These are phyloP conservation scores for Fraxinus quadrangulata DNA, from an alignment of 257 asterid genomes.

Conservation along the genomic window DNA sequence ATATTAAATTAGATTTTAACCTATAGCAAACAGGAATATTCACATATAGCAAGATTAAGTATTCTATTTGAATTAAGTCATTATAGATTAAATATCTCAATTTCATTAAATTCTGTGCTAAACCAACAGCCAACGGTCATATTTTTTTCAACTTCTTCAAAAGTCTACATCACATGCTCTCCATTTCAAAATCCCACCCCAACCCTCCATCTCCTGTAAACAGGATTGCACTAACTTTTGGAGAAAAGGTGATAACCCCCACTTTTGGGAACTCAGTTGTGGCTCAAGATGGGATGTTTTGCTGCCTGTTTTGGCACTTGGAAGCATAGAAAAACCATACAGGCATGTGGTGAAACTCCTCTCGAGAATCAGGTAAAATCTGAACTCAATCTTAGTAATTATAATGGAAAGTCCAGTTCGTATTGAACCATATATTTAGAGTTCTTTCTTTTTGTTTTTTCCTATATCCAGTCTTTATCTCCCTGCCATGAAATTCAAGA, in stretches of 20 bases:
- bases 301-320: conserved; percentile 37
- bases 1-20: no score
- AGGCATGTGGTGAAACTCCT: conserved; percentile 1
- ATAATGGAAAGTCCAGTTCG: not conserved
- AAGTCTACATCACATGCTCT: not conserved
- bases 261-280: not conserved
- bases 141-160: conserved; percentile 25
- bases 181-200: not conserved
- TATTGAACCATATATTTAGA: not conserved
- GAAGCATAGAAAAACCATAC: conserved; percentile 23
- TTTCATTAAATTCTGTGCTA: conserved; percentile 25
- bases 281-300: conserved; percentile 45
- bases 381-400: not conserved
- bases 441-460: not conserved
- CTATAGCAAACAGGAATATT: no score
- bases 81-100: not conserved
- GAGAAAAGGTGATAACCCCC: not conserved
- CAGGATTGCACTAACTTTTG: not conserved
- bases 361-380: conserved; percentile 14
- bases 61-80: not conserved
- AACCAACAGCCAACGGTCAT: conserved; percentile 44
- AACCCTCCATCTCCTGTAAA: conserved; percentile 1
- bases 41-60: no score
- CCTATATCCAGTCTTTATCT: conserved; percentile 23
- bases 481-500: conserved; percentile 24